Conservation (phyloP, 202 grass and related monocot species). For the Bolboschoenoplectus hybrid region DNA sequence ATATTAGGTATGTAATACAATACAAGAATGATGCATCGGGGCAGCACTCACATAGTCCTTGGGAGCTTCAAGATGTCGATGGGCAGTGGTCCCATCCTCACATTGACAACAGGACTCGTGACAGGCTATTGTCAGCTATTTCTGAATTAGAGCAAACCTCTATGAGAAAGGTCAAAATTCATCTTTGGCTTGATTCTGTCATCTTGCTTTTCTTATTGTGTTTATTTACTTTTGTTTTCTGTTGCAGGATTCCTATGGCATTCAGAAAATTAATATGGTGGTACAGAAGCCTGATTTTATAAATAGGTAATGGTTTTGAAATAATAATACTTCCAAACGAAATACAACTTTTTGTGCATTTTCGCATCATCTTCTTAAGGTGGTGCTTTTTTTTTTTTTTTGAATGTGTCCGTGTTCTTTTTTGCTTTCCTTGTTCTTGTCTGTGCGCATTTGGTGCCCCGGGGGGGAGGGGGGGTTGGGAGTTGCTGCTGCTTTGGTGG, state of each 20-base stretch:
- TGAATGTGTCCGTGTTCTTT: background rate
- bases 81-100: constrained; percentile 72
- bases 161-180: constrained; percentile 56
- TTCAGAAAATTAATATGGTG: constrained; percentile 67
- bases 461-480: too few relatives aligned
- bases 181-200: constrained; percentile 4
- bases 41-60: constrained; percentile 74
- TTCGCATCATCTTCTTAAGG: background rate
- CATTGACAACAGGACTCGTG: constrained; percentile 52
- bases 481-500: background rate
- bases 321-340: background rate
- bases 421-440: too few relatives aligned
- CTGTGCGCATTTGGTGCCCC: too few relatives aligned
- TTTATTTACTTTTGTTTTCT: constrained; percentile 32
- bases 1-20: constrained; percentile 53
- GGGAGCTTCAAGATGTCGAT: constrained; percentile 86
- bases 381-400: background rate
- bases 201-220: constrained; percentile 16
- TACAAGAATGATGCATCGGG: constrained; percentile 82
- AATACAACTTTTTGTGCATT: background rate
- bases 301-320: constrained; percentile 68
- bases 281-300: constrained; percentile 83
- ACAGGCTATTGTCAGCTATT: constrained; percentile 63
- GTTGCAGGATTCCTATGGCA: constrained; percentile 71
- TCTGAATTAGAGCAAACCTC: constrained; percentile 60